Conservation (phyloP, 305 asterid species). For the Andrographis paniculata region DNA sequence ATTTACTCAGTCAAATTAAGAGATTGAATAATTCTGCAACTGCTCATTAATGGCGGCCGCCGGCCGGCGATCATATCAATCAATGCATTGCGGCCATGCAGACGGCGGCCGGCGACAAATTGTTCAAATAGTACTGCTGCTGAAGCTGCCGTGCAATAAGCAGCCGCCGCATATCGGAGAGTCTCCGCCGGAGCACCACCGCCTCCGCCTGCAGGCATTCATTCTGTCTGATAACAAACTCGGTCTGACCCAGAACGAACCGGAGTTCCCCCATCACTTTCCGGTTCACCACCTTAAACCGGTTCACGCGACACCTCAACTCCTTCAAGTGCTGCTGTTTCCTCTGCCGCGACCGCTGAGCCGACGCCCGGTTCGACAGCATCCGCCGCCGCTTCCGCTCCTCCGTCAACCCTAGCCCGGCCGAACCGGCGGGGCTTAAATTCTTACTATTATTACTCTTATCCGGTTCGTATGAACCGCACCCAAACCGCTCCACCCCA, state of each 20-base stretch:
- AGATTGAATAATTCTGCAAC: no score
- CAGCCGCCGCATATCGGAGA: neutral
- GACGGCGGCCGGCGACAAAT: neutral
- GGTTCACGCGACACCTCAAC: constrained; percentile 24
- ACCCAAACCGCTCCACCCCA: neutral
- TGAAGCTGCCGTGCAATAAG: neutral
- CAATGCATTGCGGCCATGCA: neutral
- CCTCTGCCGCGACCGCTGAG: constrained; percentile 36
- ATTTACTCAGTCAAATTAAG: no score
- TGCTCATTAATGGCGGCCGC: no score
- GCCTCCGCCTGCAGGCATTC: neutral
- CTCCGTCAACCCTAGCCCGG: constrained; percentile 10
- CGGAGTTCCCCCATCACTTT: constrained; percentile 27
- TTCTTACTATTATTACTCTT: neutral
- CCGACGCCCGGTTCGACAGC: constrained; percentile 49
- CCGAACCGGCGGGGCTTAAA: neutral
- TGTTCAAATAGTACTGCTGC: neutral
- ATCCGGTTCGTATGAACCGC: neutral
- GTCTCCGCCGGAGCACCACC: neutral
- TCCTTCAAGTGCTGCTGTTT: constrained; percentile 40
- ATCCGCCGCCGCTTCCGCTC: constrained; percentile 33
- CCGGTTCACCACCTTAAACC: constrained; percentile 23
- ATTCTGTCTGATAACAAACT: neutral
- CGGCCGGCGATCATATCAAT: no score
- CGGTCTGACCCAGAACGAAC: neutral